Evolutionary conservation across 371 early-diverging fungal species (phyloP).

Genomic region (Ordospora pajunii): DNA sequence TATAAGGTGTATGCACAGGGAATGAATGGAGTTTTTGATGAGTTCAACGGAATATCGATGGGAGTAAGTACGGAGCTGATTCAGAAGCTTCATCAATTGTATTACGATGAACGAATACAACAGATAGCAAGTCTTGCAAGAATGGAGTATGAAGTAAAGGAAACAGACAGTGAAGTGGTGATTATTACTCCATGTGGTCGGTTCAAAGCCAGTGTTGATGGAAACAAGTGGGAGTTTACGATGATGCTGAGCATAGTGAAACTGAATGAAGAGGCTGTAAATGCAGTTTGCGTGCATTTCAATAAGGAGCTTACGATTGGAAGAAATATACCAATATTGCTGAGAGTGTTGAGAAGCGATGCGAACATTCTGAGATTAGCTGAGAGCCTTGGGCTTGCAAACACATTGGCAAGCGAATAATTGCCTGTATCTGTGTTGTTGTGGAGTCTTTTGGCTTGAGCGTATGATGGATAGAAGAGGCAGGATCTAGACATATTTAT

Average conservation of each 20-base stretch:
- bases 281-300: not conserved
- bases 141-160: not conserved
- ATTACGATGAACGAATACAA: not conserved
- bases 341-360: not conserved
- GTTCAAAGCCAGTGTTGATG: not conserved
- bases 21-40: not conserved
- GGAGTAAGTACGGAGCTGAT: not conserved
- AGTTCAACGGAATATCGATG: not conserved
- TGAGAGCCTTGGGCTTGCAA: not conserved
- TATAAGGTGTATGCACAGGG: not conserved
- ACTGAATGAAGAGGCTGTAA: not conserved
- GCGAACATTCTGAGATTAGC: not conserved
- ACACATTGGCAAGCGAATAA: too few relatives aligned
- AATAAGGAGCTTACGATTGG: not conserved
- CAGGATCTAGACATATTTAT: slow-evolving; percentile 31
- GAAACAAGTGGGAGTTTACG: not conserved
- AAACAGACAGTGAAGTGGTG: not conserved
- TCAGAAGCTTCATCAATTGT: not conserved
- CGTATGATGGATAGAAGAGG: not conserved
- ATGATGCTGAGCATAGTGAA: not conserved
- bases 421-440: too few relatives aligned
- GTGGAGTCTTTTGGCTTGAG: not conserved
- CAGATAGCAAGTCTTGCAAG: not conserved
- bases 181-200: not conserved
- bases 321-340: not conserved